phyloP scores from a whole-genome alignment of 257 asterid species.

The Fraxinus americana region DNA sequence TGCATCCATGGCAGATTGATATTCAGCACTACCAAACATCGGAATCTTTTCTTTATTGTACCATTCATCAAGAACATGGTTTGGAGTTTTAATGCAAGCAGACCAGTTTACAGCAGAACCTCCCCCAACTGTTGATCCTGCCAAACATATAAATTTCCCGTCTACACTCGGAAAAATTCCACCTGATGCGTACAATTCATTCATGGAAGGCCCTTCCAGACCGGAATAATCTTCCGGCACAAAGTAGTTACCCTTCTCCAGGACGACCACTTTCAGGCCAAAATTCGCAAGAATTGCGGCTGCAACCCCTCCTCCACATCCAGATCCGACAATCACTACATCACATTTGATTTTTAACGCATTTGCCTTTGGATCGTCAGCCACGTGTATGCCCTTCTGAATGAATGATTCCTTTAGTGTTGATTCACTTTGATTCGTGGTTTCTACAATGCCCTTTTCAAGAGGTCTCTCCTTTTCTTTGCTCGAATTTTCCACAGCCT shows the following conservation, averaged over 20 bases:
- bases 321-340: slow-evolving; percentile 68
- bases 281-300: slow-evolving; percentile 58
- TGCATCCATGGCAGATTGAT: slow-evolving; percentile 54
- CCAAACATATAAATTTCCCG: slow-evolving; percentile 48
- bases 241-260: slow-evolving; percentile 65
- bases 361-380: slow-evolving; percentile 29
- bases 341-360: slow-evolving; percentile 43
- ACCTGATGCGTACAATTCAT: slow-evolving; percentile 53
- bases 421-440: slow-evolving; percentile 35
- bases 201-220: slow-evolving; percentile 54
- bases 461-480: slow-evolving; percentile 47
- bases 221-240: slow-evolving; percentile 52
- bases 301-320: slow-evolving; percentile 73
- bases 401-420: slow-evolving; percentile 43
- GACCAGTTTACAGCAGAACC: slow-evolving; percentile 69
- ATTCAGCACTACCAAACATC: slow-evolving; percentile 44
- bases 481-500: slow-evolving; percentile 15
- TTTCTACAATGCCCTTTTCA: slow-evolving; percentile 54
- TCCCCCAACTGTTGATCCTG: slow-evolving; percentile 66
- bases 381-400: slow-evolving; percentile 44
- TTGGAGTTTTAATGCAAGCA: slow-evolving; percentile 57
- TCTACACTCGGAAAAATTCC: slow-evolving; percentile 44
- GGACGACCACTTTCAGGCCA: slow-evolving; percentile 59
- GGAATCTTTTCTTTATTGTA: slow-evolving; percentile 37
- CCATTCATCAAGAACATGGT: slow-evolving; percentile 59